phyloP scores from a whole-genome alignment of 805 yeast genomes.

The Cyberlindnera mycetangii region DNA sequence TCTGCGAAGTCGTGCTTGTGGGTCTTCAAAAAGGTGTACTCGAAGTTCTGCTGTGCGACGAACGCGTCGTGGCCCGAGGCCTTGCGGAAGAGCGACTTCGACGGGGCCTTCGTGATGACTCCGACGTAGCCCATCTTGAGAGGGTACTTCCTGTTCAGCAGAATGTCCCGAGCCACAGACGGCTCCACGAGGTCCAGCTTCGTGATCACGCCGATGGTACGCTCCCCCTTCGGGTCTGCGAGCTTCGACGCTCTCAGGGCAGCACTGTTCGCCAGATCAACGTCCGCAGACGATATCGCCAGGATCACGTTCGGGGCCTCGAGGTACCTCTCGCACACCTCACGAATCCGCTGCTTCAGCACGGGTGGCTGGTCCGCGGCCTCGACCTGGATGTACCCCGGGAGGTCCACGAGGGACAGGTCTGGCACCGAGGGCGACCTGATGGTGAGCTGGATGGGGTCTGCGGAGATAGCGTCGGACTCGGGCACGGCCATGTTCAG shows the following conservation, averaged over 20 bases:
- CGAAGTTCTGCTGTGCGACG: slow-evolving; percentile 66
- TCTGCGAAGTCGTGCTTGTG: slow-evolving; percentile 57
- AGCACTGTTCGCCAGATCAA: slow-evolving; percentile 93
- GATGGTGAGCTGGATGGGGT: slow-evolving; percentile 89
- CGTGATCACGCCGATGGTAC: slow-evolving; percentile 96
- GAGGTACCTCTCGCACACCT: slow-evolving; percentile 79
- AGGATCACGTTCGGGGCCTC: slow-evolving; percentile 90
- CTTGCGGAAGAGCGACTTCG: slow-evolving; percentile 46
- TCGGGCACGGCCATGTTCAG: slow-evolving; percentile 90
- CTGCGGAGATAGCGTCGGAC: slow-evolving; percentile 81
- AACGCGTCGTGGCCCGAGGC: slow-evolving; percentile 59
- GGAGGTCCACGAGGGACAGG: slow-evolving; percentile 88
- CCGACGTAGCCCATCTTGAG: slow-evolving; percentile 97
- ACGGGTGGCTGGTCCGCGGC: slow-evolving; percentile 94
- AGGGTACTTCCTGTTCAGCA: slow-evolving; percentile 82
- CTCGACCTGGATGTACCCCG: slow-evolving; percentile 96
- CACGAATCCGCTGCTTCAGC: slow-evolving; percentile 73
- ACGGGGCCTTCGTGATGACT: slow-evolving; percentile 84
- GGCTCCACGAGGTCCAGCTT: slow-evolving; percentile 89
- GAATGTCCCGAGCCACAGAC: slow-evolving; percentile 58
- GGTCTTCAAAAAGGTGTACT: slow-evolving; percentile 58
- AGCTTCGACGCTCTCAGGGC: slow-evolving; percentile 86
- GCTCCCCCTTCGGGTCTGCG: slow-evolving; percentile 91
- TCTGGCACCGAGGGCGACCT: slow-evolving; percentile 91
- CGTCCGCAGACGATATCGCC: slow-evolving; percentile 97